These are phyloP conservation scores for Debaryomyces psychrophilus DNA, from an alignment of 1,139 yeast species.

Conservation along the genomic window DNA sequence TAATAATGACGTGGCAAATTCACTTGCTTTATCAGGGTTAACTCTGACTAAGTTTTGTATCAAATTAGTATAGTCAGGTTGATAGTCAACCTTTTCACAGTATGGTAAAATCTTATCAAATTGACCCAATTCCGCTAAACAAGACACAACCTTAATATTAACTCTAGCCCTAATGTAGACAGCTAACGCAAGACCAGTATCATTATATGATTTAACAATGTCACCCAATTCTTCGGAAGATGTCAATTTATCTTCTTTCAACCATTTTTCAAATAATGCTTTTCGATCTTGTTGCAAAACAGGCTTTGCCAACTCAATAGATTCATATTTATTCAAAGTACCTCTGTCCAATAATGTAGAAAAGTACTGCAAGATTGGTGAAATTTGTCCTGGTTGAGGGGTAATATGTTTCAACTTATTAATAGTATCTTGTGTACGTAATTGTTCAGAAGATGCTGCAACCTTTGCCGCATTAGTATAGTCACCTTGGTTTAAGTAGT, in stretches of 20 bases:
- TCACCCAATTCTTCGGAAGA: conserved; percentile 97
- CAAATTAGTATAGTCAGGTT: conserved; percentile 88
- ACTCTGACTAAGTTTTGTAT: conserved; percentile 89
- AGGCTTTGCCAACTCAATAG: conserved; percentile 93
- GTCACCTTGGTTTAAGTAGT: conserved; percentile 80
- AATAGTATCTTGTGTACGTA: conserved; percentile 94
- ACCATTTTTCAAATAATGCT: conserved; percentile 93
- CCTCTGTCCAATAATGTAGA: conserved; percentile 93
- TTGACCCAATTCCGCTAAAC: conserved; percentile 94
- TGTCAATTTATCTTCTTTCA: conserved; percentile 91
- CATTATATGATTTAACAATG: conserved; percentile 81
- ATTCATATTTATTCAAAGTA: conserved; percentile 88
- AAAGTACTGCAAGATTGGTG: conserved; percentile 92
- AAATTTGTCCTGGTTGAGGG: conserved; percentile 94
- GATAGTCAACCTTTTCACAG: conserved; percentile 84
- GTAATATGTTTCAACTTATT: conserved; percentile 89
- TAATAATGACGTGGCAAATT: conserved; percentile 87
- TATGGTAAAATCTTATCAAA: conserved; percentile 95
- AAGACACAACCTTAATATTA: conserved; percentile 88
- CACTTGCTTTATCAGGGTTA: conserved; percentile 97
- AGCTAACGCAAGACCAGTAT: conserved; percentile 83
- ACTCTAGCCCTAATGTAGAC: conserved; percentile 85
- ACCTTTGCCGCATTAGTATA: conserved; percentile 93
- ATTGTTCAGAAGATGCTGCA: conserved; percentile 92
- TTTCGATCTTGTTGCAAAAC: conserved; percentile 95